A percentile compares a stretch with the other conserved stretches of the same genome.
phyloP scores from a whole-genome alignment of 2,329 filamentous ascomycete genomes.

The Phaeosphaeria sp. region DNA sequence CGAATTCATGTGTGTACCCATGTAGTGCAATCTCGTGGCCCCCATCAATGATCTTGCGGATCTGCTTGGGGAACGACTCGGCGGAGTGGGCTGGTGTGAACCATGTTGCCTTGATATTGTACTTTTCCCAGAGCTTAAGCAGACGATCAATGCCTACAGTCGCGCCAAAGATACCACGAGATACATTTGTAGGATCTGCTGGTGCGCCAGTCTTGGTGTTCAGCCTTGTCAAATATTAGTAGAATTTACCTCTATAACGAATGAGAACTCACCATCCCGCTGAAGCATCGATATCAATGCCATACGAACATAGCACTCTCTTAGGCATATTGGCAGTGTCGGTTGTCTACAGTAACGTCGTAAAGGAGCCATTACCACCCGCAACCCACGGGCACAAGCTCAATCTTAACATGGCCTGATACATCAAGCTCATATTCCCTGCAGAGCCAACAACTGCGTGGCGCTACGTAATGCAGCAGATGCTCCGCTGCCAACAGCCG shows the following conservation, averaged over 20 bases:
- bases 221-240: constrained; percentile 34
- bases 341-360: not conserved
- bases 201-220: constrained; percentile 49
- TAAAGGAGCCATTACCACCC: not conserved
- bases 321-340: constrained; percentile 35
- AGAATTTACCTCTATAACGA: not conserved
- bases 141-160: constrained; percentile 51
- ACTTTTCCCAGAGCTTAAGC: constrained; percentile 50
- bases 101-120: constrained; percentile 52
- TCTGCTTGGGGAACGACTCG: constrained; percentile 57
- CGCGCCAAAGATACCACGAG: constrained; percentile 50
- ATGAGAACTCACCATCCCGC: constrained; percentile 34
- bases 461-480: not conserved
- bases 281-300: constrained; percentile 52
- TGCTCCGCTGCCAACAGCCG: not conserved
- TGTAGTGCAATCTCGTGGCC: constrained; percentile 54
- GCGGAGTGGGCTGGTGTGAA: constrained; percentile 53
- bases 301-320: constrained; percentile 49
- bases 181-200: constrained; percentile 50
- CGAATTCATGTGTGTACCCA: constrained; percentile 51
- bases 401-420: not conserved
- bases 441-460: not conserved
- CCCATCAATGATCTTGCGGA: constrained; percentile 52
- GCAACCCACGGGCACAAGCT: not conserved
- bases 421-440: not conserved